Evolutionary conservation across 441 rosid genomes (phyloP).

Genomic region (Heliophila coronopifolia): DNA sequence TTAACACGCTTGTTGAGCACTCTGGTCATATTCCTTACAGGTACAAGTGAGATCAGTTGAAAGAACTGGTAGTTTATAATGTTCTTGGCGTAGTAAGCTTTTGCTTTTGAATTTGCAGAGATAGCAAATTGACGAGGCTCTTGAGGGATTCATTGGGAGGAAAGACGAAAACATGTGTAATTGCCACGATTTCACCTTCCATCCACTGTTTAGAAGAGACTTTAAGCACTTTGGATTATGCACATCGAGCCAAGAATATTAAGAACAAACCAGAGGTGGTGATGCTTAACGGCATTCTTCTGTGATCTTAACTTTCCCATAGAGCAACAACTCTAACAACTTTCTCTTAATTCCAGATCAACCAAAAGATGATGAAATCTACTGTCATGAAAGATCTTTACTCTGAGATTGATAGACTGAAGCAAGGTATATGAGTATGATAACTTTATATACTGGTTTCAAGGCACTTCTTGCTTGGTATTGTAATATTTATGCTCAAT

Average conservation of each 20-base stretch:
- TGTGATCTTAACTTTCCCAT: background rate
- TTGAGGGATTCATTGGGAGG: slow-evolving; percentile 98
- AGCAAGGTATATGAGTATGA: slow-evolving; percentile 94
- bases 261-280: slow-evolving; percentile 94
- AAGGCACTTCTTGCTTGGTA: too few relatives aligned
- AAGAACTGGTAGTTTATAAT: background rate
- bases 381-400: slow-evolving; percentile 87
- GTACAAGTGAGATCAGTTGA: slow-evolving; percentile 32
- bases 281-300: slow-evolving; percentile 11
- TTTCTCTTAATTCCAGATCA: slow-evolving; percentile 49
- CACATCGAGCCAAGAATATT: slow-evolving; percentile 94
- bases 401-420: slow-evolving; percentile 84
- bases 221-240: slow-evolving; percentile 94
- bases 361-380: slow-evolving; percentile 99
- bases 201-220: slow-evolving; percentile 95
- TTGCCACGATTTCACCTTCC: slow-evolving; percentile 92
- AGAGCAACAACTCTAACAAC: slow-evolving; percentile 5
- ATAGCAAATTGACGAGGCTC: slow-evolving; percentile 87
- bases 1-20: slow-evolving; percentile 92
- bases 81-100: background rate
- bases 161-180: slow-evolving; percentile 95
- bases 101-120: slow-evolving; percentile 45
- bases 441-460: too few relatives aligned
- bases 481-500: too few relatives aligned
- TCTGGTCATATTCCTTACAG: slow-evolving; percentile 96